Conservation (phyloP, 73 alveolate genomes). For the Effrenium voratum region DNA sequence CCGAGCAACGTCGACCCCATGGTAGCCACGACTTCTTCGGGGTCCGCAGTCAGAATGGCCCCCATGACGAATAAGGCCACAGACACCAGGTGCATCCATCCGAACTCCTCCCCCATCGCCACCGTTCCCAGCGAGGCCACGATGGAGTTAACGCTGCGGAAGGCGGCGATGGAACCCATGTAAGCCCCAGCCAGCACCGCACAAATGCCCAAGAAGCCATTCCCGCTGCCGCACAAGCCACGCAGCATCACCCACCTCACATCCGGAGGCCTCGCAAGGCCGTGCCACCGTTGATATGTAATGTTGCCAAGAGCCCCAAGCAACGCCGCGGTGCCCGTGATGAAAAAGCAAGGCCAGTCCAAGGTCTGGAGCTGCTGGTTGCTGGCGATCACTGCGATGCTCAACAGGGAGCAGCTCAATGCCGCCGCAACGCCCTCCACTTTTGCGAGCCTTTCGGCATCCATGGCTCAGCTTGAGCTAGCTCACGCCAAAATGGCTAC, state of each 20-base stretch:
- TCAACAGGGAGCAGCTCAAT: too few relatives aligned
- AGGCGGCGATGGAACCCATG: neutral
- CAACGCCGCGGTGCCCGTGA: neutral
- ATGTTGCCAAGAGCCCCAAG: neutral
- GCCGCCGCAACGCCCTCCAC: too few relatives aligned
- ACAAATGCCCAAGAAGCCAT: neutral
- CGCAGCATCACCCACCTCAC: too few relatives aligned
- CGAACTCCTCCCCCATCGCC: neutral
- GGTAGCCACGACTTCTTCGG: neutral
- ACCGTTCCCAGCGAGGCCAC: neutral
- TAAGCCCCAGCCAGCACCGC: neutral
- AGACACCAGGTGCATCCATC: neutral
- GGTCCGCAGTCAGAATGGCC: neutral
- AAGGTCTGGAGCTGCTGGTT: neutral
- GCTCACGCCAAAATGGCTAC: too few relatives aligned
- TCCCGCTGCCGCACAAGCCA: neutral
- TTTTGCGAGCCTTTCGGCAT: too few relatives aligned
- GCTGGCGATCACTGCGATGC: neutral
- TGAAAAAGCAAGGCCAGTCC: slow-evolving; percentile 5
- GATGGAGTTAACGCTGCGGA: neutral
- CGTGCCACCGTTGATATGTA: neutral
- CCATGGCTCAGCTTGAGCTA: too few relatives aligned
- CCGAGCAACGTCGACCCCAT: slow-evolving; percentile 2
- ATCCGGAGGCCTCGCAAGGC: neutral
- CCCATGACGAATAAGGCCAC: neutral